Percentiles rank a stretch among this genome's conserved stretches.
Conservation (phyloP, 2,329 filamentous ascomycete genomes). For the Aspergillus tamarii region DNA sequence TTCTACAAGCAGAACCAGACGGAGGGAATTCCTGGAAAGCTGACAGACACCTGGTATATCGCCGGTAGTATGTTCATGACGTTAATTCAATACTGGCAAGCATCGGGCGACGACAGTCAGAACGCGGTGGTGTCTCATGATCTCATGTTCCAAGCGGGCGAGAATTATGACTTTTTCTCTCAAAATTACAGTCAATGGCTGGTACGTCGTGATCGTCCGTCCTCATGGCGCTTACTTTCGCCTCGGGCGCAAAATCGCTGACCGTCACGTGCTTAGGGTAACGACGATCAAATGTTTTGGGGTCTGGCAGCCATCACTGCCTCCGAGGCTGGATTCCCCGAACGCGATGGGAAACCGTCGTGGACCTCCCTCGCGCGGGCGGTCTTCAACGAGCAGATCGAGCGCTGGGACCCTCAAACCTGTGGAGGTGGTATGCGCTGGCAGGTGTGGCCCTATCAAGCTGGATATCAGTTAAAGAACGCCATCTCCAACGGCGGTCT, state of each 20-base stretch:
- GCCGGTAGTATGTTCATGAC: slow-evolving; percentile 69
- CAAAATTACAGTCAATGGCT: slow-evolving; percentile 32
- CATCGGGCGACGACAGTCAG: slow-evolving; percentile 65
- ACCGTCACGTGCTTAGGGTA: neutral
- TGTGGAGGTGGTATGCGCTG: slow-evolving; percentile 56
- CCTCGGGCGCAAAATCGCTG: neutral
- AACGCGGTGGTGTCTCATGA: slow-evolving; percentile 57
- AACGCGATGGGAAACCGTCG: neutral
- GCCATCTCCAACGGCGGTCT: slow-evolving; percentile 52
- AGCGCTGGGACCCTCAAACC: neutral
- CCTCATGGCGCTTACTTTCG: neutral
- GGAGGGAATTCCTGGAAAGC: slow-evolving; percentile 52
- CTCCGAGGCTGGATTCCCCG: slow-evolving; percentile 1
- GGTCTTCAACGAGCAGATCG: slow-evolving; percentile 2
- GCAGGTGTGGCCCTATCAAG: slow-evolving; percentile 78
- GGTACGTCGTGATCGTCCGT: slow-evolving; percentile 55
- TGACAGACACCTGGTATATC: slow-evolving; percentile 77
- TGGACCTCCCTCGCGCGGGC: slow-evolving; percentile 2
- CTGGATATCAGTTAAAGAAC: slow-evolving; percentile 77
- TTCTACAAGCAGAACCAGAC: slow-evolving; percentile 55
- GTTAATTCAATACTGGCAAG: slow-evolving; percentile 69
- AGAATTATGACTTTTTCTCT: slow-evolving; percentile 33
- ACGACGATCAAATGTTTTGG: slow-evolving; percentile 6
- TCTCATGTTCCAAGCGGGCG: slow-evolving; percentile 32
- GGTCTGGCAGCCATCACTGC: neutral